phyloP scores from a whole-genome alignment of 2,329 filamentous ascomycete genomes.

The Didymosphaeria variabile region DNA sequence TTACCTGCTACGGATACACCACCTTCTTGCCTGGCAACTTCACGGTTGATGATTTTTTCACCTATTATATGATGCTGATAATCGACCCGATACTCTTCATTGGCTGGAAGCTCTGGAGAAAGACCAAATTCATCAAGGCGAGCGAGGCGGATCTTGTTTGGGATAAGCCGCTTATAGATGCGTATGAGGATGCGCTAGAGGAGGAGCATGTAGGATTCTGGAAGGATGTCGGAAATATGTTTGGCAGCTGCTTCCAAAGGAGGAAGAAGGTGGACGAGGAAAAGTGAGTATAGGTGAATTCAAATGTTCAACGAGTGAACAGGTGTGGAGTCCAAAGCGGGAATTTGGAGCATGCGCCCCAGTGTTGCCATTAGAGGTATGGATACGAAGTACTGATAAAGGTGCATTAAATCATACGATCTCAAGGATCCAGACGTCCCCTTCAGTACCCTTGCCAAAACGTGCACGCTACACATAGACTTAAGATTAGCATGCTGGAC shows the following conservation, averaged over 20 bases:
- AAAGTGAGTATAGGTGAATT: neutral
- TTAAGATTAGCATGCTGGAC: neutral
- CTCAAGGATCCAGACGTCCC: no score
- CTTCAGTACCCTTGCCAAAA: no score
- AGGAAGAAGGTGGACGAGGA: conserved; percentile 19
- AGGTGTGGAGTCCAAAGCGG: no score
- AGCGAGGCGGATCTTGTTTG: conserved; percentile 54
- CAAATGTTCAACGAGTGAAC: no score
- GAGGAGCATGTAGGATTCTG: conserved; percentile 36
- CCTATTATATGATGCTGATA: conserved; percentile 45
- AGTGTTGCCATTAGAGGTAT: no score
- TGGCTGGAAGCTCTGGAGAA: conserved; percentile 70
- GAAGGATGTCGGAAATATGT: conserved; percentile 36
- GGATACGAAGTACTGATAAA: no score
- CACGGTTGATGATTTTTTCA: conserved; percentile 59
- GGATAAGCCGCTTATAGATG: conserved; percentile 56
- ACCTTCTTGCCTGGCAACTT: conserved; percentile 57
- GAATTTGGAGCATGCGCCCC: no score
- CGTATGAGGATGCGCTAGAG: conserved; percentile 34
- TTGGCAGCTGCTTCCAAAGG: conserved; percentile 21
- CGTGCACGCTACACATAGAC: no score
- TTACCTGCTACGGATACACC: conserved; percentile 31
- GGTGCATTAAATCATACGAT: no score
- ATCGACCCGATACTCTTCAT: conserved; percentile 50
- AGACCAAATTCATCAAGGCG: conserved; percentile 60